Percentiles rank a stretch among this genome's conserved stretches.
phyloP scores from a whole-genome alignment of 768 basidiomycete genomes.

The Hericium erinaceus region DNA sequence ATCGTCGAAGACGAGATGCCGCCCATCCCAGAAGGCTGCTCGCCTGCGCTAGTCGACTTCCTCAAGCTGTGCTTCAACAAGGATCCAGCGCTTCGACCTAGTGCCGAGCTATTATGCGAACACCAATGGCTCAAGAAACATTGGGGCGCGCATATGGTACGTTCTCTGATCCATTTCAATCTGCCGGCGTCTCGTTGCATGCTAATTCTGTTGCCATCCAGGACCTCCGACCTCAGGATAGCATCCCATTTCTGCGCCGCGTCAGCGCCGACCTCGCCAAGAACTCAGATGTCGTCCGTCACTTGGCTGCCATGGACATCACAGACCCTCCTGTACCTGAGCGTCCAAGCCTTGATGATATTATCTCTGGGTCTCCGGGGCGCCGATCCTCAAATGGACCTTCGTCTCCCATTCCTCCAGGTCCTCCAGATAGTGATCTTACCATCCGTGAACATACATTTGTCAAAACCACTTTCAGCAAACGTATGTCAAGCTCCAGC shows the following conservation, averaged over 20 bases:
- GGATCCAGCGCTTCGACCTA: constrained; percentile 74
- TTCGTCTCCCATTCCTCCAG: constrained; percentile 18
- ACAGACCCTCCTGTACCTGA: constrained; percentile 27
- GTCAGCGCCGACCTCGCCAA: constrained; percentile 82
- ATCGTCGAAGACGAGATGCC: constrained; percentile 93
- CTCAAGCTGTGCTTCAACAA: constrained; percentile 85
- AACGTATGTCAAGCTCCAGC: constrained; percentile 41
- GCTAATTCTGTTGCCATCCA: constrained; percentile 17
- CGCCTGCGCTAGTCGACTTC: constrained; percentile 71
- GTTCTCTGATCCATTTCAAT: constrained; percentile 5
- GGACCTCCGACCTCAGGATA: constrained; percentile 87
- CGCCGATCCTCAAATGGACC: constrained; percentile 1
- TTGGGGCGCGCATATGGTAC: constrained; percentile 72
- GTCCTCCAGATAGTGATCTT: constrained; percentile 34
- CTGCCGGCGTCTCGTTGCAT: neutral
- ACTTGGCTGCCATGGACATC: constrained; percentile 35
- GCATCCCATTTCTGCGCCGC: constrained; percentile 88
- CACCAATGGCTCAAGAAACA: constrained; percentile 85
- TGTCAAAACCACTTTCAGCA: constrained; percentile 88
- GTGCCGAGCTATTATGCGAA: constrained; percentile 77
- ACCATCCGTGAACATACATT: constrained; percentile 71
- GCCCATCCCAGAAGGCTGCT: constrained; percentile 73
- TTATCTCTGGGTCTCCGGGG: constrained; percentile 10
- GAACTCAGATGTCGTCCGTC: constrained; percentile 49
- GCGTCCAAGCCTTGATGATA: constrained; percentile 9